Evolutionary conservation across 2,329 filamentous ascomycete genomes (phyloP), one percentile per base, ranked within the genome.

Genomic region (Aspergillus pseudonomiae): DNA sequence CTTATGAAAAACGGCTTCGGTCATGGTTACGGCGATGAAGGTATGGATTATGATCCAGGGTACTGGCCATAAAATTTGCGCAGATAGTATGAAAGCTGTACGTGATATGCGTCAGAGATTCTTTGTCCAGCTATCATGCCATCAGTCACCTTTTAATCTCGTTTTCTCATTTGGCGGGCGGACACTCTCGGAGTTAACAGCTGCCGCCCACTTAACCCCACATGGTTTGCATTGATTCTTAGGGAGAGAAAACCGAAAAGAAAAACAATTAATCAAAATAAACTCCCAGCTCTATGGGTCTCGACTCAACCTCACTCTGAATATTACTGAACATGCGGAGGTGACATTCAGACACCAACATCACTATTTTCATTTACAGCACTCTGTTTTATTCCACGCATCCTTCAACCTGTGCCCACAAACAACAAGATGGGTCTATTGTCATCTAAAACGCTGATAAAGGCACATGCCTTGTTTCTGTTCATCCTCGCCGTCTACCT

Each of bases 401-500:
- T 26, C 2, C 6, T 36, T 14, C 34, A n/a, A 24, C n/a, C 21
- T 30, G 16, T 24, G 28, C 28, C 32, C 48, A 46, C 55, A 52
- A 34, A 54, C 26, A 39, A 36, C 57, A 82, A 59, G 65, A 97
- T 97, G 94, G 90, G 88, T 36, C 83, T 96, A 76, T 85, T 97
- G 73, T 93, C 92, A 2, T 89, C 89, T 65, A 90, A 86, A 74
- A 92, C 90, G 10, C 89, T 97, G 77, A 90, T 97, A 71, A 90
- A 91, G 70, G 89, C 88, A 59, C 82, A 97, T 70, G 91, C 91
- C 70, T 86, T 96, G 75, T 93, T 95, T 82, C 92, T 97, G 80
- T 79, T 97, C 68, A 92, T 91, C 6, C 83, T 95, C 56, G 93
- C 89, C 71, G 93, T 90, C 79, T 92, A 95, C 82, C 90, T 97